Base-by-base conservation (phyloP, 1,139 yeast genomes). In the Debaryomyces psychrophilus region DNA sequence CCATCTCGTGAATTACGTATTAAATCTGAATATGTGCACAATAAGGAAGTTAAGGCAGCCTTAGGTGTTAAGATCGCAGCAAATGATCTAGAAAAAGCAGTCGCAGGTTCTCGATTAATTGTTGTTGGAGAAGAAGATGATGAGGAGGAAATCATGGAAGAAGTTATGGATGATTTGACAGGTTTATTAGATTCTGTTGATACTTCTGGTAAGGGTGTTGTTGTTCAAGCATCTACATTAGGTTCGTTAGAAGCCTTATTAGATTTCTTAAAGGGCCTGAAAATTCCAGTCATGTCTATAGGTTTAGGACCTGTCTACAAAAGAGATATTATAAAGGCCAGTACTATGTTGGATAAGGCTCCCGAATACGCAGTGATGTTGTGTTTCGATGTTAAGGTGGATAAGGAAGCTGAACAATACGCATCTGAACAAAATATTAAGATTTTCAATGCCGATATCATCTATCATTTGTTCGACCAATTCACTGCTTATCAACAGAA, bases 51-150 rank as follows among this genome's bases (percentile, higher is more conserved):
- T 52, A 93, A 92, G 76, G 99, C 99, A 31, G 99, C 99, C 31
- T 79, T 93, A 58, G 99, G 99, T 80, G 98, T 95, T 49, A 93
- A 95, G 79, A 89, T 93, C 66, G 95, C 98, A 48, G 99, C 99
- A 35, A 88, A 89, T 65, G 99, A 93, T 67, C 81, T 93, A 59
- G 99, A 95, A 62, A 93, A 93, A 74, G 99, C 99, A 7, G 97
- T 93, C 65, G 98, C 99, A 43, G 99, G 99, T 72, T 95, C 99
- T 28, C 82, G 99, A 65, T 78, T 93, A 69, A 73, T 95, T 55
- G 95, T 93, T 58, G 97, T 90, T 55, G 97, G 97, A 36, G 96
- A 93, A 56, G 97, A 90, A 52, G 99, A 95, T 58, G 97, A 93
- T 60, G 99, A 93, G 72, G 99, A 95, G 49, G 98, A 93, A 49